Base-by-base conservation (phyloP, 164 flowering plant genomes). In the Magnolia changhungtana region DNA sequence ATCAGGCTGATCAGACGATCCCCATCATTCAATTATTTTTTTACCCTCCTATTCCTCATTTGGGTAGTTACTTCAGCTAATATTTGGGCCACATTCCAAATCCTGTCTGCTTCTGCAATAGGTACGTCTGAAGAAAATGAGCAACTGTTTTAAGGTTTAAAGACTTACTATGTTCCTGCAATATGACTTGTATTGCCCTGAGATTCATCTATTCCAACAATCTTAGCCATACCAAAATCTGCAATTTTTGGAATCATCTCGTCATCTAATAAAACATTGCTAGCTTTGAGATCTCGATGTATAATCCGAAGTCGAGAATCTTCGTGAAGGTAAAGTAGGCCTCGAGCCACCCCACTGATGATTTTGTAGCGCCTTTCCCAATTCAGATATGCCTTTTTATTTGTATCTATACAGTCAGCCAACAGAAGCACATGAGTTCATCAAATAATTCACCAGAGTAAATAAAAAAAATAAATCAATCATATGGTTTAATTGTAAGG, bases 251-350 rank as follows among this genome's bases (percentile, higher is more conserved):
- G 79, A 27, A 71, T 82, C 85, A 87, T 78, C 7, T 86, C 86
- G 0, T 9, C 69, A 75, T 90, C 91, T 27, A 90, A 51, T 52
- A 88, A 73, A 4, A 87, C 55, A 61, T 90, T 90, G 84, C 88
- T 82, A 10, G 89, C 80, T 76, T 88, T 89, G 8, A 89, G 86
- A 80, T 90, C 90, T 4, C 90, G 79, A 50, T 88, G 92, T 5
- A 89, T 86, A 16, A 89, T 85, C 51, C 72, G 71, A 14, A 87
- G 78, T 8, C 85, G 78, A 9, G 90, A 90, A 50, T 88, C 93
- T n/a, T 84, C 87, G 50, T 90, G 93, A 67, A 90, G 87, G 68
- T 90, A 90, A 19, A 87, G 80, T 55, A 90, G 49, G 14, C 91
- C 91, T 63, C 87, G 80, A 16, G 89, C 86, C 20, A 88, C 80